These are phyloP conservation scores for Panus rudis DNA, from an alignment of 768 basidiomycete species.

Conservation along the genomic window DNA sequence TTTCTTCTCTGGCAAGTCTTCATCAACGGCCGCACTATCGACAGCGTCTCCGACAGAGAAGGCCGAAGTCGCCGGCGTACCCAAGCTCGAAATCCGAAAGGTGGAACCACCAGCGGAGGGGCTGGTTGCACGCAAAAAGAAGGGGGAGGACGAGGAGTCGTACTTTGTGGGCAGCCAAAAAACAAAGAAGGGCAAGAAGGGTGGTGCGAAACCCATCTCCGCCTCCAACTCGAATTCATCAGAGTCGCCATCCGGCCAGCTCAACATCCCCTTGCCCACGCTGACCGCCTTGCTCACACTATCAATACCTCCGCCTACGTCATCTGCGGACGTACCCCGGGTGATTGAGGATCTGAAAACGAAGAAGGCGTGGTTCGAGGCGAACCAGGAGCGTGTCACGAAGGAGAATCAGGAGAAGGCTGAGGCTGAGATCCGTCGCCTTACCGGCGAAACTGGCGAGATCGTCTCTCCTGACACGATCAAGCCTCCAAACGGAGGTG, in stretches of 20 bases:
- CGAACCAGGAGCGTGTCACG: conserved; percentile 79
- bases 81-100: conserved; percentile 78
- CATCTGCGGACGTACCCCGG: conserved; percentile 68
- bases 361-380: conserved; percentile 93
- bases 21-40: conserved; percentile 37
- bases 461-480: conserved; percentile 19
- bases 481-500: conserved; percentile 32
- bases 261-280: conserved; percentile 80
- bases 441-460: conserved; percentile 29
- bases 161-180: conserved; percentile 67
- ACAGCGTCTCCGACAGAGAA: conserved; percentile 34
- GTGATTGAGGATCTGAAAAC: conserved; percentile 85
- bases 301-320: conserved; percentile 85
- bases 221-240: conserved; percentile 21
- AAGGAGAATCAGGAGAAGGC: conserved; percentile 77
- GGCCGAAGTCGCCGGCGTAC: conserved; percentile 51
- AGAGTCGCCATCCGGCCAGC: conserved; percentile 29
- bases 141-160: conserved; percentile 75
- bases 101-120: conserved; percentile 69
- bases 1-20: conserved; percentile 64
- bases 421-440: conserved; percentile 63
- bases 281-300: conserved; percentile 81
- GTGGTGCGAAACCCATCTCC: conserved; percentile 25
- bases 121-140: conserved; percentile 81
- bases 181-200: conserved; percentile 62